Conservation (phyloP, 257 asterid species). For the Scutellaria barbata region DNA sequence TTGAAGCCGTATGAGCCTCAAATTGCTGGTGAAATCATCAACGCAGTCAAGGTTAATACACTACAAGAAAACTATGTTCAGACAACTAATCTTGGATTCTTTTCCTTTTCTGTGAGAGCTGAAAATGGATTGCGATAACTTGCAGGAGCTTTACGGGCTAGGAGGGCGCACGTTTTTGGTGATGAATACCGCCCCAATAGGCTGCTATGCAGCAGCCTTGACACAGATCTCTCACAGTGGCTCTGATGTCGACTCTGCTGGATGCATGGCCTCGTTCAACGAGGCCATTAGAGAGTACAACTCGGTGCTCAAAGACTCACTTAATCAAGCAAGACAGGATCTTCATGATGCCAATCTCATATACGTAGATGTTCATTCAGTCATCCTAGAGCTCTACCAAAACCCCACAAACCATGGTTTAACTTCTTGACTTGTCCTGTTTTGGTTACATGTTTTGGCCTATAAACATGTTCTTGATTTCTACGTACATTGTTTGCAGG, state of each 20-base stretch:
- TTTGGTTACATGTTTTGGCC: not conserved
- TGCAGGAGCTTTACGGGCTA: conserved; percentile 54
- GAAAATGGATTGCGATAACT: not conserved
- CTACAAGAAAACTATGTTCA: not conserved
- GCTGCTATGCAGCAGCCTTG: conserved; percentile 62
- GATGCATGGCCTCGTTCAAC: conserved; percentile 67
- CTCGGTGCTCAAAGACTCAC: conserved; percentile 50
- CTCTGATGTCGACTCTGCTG: conserved; percentile 58
- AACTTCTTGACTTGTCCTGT: not conserved
- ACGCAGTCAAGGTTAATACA: conserved; percentile 55
- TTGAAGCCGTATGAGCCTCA: conserved; percentile 47
- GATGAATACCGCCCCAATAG: conserved; percentile 67
- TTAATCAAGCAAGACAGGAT: conserved; percentile 44
- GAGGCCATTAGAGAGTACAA: conserved; percentile 58
- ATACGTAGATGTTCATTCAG: conserved; percentile 52
- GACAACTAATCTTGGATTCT: not conserved
- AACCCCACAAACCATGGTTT: conserved; percentile 57
- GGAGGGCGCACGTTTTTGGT: conserved; percentile 72
- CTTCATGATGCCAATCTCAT: conserved; percentile 49
- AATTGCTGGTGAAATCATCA: conserved; percentile 49
- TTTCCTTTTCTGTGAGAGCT: not conserved
- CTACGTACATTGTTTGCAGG: conserved; percentile 42
- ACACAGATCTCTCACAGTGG: conserved; percentile 44
- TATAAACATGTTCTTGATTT: not conserved
- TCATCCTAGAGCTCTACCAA: conserved; percentile 56